Evolutionary conservation across 106 monocot genomes (phyloP), one percentile per base, ranked within the genome.

Genomic region (Dendrobium chrysotoxum): DNA sequence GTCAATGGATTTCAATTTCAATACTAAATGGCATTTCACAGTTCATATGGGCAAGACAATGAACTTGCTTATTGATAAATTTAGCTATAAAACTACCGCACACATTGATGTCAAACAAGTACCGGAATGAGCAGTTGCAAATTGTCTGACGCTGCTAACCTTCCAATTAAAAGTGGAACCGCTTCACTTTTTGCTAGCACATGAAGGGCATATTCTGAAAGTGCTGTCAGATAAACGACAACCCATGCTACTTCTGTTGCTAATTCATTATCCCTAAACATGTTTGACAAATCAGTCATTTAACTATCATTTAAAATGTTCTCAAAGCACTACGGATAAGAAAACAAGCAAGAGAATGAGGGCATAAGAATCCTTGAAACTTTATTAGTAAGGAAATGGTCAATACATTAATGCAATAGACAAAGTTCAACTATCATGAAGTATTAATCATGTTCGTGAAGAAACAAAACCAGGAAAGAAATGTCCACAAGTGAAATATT

Each of bases 201-300:
- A 54, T 75, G 75, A 40, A 88, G 80, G 74, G 93, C 95, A 57
- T 40, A 81, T 71, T 91, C 90, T 78, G 95, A 95, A 80, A 95
- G 90, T 46, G 99, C 95, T 68, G 99, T 90, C 64, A 99, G 86
- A 86, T 99, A 99, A 53, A 99, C 99, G 28, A 99, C 85, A 15
- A 95, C 87, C 99, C 99, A 99, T 72, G 93, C 92, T 68, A 99
- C 95, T 89, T 99, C 99, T 64, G 93, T 99, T 45, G 87, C 88
- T 82, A 99, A 68, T 76, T 91, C 93, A 83, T 99, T 95, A 78
- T 99, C 93, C 81, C 99, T 99, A 72, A 54, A 79, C 35, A 80
- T 30, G 39, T 64, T 75, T 23, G 23, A 79, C 4, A 75, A 76
- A 54, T 21, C 17, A 79, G 54, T 47, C 28, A 66, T 79, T 66